These are phyloP conservation scores for Xylariaceae sp. DNA, from an alignment of 2,329 filamentous ascomycete genomes.

Conservation along the genomic window DNA sequence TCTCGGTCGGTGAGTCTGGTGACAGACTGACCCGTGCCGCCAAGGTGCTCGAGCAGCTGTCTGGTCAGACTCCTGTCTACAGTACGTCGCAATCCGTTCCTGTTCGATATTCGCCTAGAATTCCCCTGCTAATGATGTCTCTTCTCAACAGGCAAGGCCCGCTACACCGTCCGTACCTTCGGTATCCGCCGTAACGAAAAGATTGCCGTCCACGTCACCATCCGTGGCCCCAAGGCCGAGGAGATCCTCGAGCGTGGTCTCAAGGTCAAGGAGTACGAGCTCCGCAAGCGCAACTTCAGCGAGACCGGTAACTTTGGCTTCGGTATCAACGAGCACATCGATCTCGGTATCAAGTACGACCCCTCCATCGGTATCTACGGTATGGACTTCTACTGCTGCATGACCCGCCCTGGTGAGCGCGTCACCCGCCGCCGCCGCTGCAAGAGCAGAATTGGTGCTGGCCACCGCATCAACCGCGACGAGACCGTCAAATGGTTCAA, in stretches of 20 bases:
- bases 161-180: slow-evolving; percentile 99
- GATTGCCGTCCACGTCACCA: slow-evolving; percentile 98
- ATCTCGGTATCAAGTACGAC: slow-evolving; percentile 99
- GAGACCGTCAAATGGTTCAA: slow-evolving; percentile 98
- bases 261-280: slow-evolving; percentile 99
- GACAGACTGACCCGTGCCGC: slow-evolving; percentile 99
- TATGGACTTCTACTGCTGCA: slow-evolving; percentile 99
- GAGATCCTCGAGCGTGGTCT: slow-evolving; percentile 99
- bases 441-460: slow-evolving; percentile 78
- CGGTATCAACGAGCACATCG: slow-evolving; percentile 99
- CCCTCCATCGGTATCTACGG: slow-evolving; percentile 97
- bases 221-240: slow-evolving; percentile 98
- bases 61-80: slow-evolving; percentile 99
- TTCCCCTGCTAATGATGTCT: slow-evolving; percentile 15
- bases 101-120: not conserved
- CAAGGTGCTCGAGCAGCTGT: slow-evolving; percentile 99
- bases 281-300: slow-evolving; percentile 99
- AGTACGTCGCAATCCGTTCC: slow-evolving; percentile 52
- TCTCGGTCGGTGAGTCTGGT: slow-evolving; percentile 98
- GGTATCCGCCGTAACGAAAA: slow-evolving; percentile 99
- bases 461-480: slow-evolving; percentile 86
- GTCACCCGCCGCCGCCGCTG: slow-evolving; percentile 90
- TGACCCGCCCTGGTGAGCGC: slow-evolving; percentile 98
- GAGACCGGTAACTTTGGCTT: slow-evolving; percentile 99
- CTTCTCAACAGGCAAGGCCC: slow-evolving; percentile 75